Evolutionary conservation across 352 stramenopile genomes (phyloP), one percentile per base, ranked within the genome.

Genomic region (Lagenidium giganteum): DNA sequence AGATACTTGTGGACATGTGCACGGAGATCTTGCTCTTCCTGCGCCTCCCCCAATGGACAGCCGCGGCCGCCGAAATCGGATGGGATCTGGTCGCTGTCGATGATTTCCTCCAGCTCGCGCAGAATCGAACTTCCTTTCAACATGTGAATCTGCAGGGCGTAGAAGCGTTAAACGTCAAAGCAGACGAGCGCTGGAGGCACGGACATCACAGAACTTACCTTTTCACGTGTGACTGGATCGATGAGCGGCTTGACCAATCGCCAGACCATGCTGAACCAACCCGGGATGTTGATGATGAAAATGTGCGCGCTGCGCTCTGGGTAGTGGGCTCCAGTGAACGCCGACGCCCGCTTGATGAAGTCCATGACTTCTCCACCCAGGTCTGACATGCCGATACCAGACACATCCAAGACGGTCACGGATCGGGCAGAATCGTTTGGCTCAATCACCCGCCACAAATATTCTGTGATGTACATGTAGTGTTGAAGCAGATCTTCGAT

Each of bases 271-370:
- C 87, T 81, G 59, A 97, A 96, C 91, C 91, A 97, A 41, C 70
- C 78, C 0, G 91, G 91, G 17, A 95, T 90, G 68, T 97, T 97
- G 32, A 97, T 78, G 35, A 97, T 88, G 27, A 97, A 84, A 43
- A 95, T 97, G 42, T 95, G 87, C 42, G 91, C 82, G 28, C 82
- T 92, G 29, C 91, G 70, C 56, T 96, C 82, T 5, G 89, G 91
- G 64, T 96, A 97, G 61, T 97, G 84, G 4, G 70, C 62, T 30
- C 79, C 84, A 26, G 95, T 96, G 52, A 95, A 87, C 16, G 56
- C 60, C 16, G 74, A 85, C 8, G 77, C 75, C 26, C 73, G 73
- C 50, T 85, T 83, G 52, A 91, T 85, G 41, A 91, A 91, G 47
- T 90, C 77, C 41, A 91, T 54, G 21, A 89, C 79, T 30, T 91